Base-by-base conservation (phyloP, 73 alveolate species). In the Halteria grandinella region DNA sequence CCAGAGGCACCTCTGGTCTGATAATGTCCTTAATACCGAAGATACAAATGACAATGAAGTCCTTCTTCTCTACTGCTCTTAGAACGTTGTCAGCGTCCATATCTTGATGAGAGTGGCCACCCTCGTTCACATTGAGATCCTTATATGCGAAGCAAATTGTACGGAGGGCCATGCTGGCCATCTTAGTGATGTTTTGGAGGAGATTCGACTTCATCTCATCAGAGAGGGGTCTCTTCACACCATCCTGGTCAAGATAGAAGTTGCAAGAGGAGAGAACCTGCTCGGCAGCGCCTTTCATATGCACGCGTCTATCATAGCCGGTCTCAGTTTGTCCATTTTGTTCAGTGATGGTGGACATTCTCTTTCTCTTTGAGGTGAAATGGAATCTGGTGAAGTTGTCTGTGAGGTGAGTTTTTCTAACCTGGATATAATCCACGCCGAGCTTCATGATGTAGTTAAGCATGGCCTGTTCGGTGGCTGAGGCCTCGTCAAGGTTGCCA, bases 11-110 rank as follows among this genome's bases (percentile, higher is more conserved):
- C 47, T 92, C 98, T 0, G 86, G 89, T 85, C 98, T 91, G 10
- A 91, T 74, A 23, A 91, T 81, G 71, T 95, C 99, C 81, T 94
- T 74, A 39, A 94, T 93, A 17, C 97, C 98, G 27, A 92, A 75
- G 31, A 95, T 86, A 11, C 91, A 94, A 18, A 96, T 81, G 52
- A 93, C 80, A 15, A 94, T 85, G 50, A 93, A 75, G 53, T 84
- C 89, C 6, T 3, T 4, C 47, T 33, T 53, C 52, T 79, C 90
- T 34, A 79, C 50, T 8, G 28, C 64, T 44, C 40, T 49, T 31
- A 24, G n/a, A 17, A 37, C 55, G 32, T 7, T 18, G 31, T 79
- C 71, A 20, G 10, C 66, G 2, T 27, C 83, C 18, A 21, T 33
- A 0, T 66, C 90, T 24, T 79, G 84, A 37, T 79, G 90, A 24